Percentiles rank a stretch among this genome's conserved stretches.
These are phyloP conservation scores for Cladosporium austrohemisphaericum DNA, from an alignment of 2,329 filamentous ascomycete species.

Conservation along the genomic window DNA sequence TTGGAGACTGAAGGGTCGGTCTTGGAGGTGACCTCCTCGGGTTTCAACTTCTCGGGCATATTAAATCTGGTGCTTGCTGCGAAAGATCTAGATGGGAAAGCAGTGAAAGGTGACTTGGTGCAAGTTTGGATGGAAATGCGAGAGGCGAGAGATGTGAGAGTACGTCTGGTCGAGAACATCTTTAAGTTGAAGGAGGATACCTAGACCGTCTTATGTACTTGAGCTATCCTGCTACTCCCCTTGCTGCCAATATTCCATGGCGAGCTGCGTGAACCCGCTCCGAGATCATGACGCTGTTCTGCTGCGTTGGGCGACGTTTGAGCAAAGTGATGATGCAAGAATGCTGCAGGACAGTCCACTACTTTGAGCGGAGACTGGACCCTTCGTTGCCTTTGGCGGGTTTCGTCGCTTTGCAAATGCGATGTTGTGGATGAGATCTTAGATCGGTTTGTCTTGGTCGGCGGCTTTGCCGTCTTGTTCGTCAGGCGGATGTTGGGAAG, in stretches of 20 bases:
- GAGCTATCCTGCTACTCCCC: neutral
- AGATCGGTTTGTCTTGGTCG: slow-evolving; percentile 1
- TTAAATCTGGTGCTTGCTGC: slow-evolving; percentile 13
- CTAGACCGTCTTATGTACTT: slow-evolving; percentile 3
- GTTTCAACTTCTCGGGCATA: slow-evolving; percentile 45
- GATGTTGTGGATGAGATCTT: neutral
- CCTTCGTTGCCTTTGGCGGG: slow-evolving; percentile 1
- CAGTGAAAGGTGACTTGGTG: slow-evolving; percentile 16
- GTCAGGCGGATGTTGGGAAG: neutral
- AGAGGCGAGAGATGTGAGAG: slow-evolving; percentile 12
- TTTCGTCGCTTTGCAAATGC: neutral
- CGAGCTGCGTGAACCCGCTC: neutral
- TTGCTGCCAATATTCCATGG: slow-evolving; percentile 2
- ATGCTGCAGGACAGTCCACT: slow-evolving; percentile 4
- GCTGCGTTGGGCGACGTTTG: neutral
- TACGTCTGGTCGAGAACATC: slow-evolving; percentile 10
- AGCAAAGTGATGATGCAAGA: slow-evolving; percentile 12
- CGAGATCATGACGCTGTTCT: slow-evolving; percentile 13
- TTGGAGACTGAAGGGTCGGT: slow-evolving; percentile 48
- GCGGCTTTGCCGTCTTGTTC: neutral
- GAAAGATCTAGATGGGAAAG: slow-evolving; percentile 11
- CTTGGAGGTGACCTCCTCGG: slow-evolving; percentile 39
- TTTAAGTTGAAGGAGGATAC: neutral
- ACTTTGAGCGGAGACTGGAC: slow-evolving; percentile 7
- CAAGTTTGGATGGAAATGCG: slow-evolving; percentile 7